Percentiles rank a stretch among this genome's conserved stretches.
These are phyloP conservation scores for Stellera chamaejasme DNA, from an alignment of 345 rosid species.

Conservation along the genomic window DNA sequence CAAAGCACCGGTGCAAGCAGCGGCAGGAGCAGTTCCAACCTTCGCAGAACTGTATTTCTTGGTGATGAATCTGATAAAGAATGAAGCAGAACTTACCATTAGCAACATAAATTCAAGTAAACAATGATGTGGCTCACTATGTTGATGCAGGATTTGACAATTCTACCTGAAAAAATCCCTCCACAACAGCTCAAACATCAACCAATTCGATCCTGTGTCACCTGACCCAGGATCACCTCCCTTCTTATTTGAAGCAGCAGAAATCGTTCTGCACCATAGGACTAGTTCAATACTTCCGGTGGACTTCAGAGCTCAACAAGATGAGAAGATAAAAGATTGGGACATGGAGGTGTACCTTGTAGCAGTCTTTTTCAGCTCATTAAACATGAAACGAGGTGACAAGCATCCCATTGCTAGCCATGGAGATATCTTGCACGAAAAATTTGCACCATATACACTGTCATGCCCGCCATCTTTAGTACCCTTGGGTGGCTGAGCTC, in stretches of 20 bases:
- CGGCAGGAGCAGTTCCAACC: constrained; percentile 60
- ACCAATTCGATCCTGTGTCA: constrained; percentile 63
- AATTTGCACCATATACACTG: constrained; percentile 83
- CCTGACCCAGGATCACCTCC: constrained; percentile 32
- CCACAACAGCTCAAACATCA: constrained; percentile 84
- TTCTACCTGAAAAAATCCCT: constrained; percentile 94
- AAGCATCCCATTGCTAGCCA: constrained; percentile 89
- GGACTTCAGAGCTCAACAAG: not conserved
- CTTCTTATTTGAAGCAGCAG: constrained; percentile 21
- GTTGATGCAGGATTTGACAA: not conserved
- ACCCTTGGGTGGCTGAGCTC: constrained; percentile 66
- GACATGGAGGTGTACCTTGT: constrained; percentile 28
- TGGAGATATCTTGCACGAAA: constrained; percentile 93
- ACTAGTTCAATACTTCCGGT: constrained; percentile 6
- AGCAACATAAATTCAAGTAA: not conserved
- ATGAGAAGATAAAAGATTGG: not conserved
- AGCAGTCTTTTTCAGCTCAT: constrained; percentile 84
- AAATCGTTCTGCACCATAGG: constrained; percentile 21
- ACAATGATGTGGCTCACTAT: not conserved
- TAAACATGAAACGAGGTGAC: constrained; percentile 89
- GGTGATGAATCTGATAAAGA: constrained; percentile 62
- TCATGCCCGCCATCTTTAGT: constrained; percentile 38
- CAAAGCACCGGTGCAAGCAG: constrained; percentile 60
- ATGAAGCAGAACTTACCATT: not conserved
- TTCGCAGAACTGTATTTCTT: constrained; percentile 65